Evolutionary conservation across 2,329 filamentous ascomycete species (phyloP).

Genomic region (Hortaea werneckii): DNA sequence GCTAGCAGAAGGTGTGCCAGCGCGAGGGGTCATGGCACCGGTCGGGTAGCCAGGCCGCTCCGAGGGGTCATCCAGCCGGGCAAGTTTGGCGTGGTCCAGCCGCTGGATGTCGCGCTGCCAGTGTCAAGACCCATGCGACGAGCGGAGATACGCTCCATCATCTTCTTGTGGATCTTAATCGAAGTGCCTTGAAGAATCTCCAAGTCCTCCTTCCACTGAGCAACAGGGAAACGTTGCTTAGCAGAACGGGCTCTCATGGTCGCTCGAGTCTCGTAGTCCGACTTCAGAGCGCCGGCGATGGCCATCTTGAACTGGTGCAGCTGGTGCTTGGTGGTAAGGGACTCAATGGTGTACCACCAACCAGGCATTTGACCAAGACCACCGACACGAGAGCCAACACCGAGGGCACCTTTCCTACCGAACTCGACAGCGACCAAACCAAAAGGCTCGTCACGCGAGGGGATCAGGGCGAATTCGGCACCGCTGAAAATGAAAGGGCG

Average conservation of each 20-base stretch:
- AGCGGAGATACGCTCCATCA: constrained; percentile 28
- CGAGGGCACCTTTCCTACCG: constrained; percentile 56
- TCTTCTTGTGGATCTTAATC: constrained; percentile 47
- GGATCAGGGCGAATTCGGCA: constrained; percentile 58
- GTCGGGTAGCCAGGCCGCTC: constrained; percentile 34
- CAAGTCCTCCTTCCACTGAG: constrained; percentile 55
- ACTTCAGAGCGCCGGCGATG: constrained; percentile 51
- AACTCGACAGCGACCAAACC: constrained; percentile 61
- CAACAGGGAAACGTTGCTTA: constrained; percentile 57
- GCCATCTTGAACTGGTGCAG: constrained; percentile 56
- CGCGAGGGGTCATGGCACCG: constrained; percentile 27
- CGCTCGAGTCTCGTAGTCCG: constrained; percentile 45
- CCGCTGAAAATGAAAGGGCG: constrained; percentile 57
- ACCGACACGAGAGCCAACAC: constrained; percentile 56
- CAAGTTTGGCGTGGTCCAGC: constrained; percentile 23
- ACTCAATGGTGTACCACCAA: constrained; percentile 62
- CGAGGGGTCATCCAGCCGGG: constrained; percentile 30
- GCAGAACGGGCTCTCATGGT: constrained; percentile 56
- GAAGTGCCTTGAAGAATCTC: constrained; percentile 52
- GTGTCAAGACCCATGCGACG: constrained; percentile 22
- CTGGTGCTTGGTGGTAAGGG: constrained; percentile 51
- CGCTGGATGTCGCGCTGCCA: constrained; percentile 20
- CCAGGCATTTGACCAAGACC: constrained; percentile 62
- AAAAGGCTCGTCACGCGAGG: constrained; percentile 59
- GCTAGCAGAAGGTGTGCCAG: constrained; percentile 17